Conservation (phyloP, 768 basidiomycete genomes). For the Coprinellus micaceus region DNA sequence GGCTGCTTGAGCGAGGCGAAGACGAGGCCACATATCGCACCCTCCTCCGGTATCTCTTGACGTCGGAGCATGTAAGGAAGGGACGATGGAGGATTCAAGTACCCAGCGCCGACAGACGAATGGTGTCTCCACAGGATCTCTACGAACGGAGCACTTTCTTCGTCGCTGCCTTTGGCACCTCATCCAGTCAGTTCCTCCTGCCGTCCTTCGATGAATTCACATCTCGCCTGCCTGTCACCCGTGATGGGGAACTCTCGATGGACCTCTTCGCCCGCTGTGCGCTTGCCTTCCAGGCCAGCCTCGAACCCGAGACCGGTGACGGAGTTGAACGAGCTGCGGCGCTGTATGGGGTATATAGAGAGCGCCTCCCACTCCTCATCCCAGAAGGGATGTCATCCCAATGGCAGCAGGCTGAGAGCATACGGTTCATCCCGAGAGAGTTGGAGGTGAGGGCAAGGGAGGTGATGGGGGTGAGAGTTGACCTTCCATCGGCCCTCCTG, state of each 20-base stretch:
- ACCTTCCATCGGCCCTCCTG: conserved; percentile 7
- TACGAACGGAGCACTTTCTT: conserved; percentile 36
- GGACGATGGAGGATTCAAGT: conserved; percentile 19
- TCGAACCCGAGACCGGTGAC: conserved; percentile 13
- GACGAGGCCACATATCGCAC: conserved; percentile 10
- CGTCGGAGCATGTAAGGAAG: too few relatives aligned
- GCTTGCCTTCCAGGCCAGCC: conserved; percentile 32
- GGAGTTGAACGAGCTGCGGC: conserved; percentile 22
- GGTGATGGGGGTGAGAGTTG: conserved; percentile 11
- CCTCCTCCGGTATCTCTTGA: neutral
- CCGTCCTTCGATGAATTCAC: conserved; percentile 27
- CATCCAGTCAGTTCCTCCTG: conserved; percentile 30
- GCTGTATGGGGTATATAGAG: conserved; percentile 33
- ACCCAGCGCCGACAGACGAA: conserved; percentile 26
- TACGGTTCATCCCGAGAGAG: conserved; percentile 41
- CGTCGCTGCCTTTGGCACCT: conserved; percentile 30
- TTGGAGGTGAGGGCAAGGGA: conserved; percentile 4
- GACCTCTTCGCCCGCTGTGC: conserved; percentile 17
- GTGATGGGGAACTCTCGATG: conserved; percentile 19
- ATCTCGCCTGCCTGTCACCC: conserved; percentile 25
- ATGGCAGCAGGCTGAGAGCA: conserved; percentile 31
- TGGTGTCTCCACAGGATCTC: conserved; percentile 26
- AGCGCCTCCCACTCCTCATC: conserved; percentile 30
- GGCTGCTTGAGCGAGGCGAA: conserved; percentile 13
- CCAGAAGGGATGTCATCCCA: conserved; percentile 2